A percentile compares a stretch with the other conserved stretches of the same genome.
These are phyloP conservation scores for Lyophyllum decastes DNA, from an alignment of 768 basidiomycete genomes.

Conservation along the genomic window DNA sequence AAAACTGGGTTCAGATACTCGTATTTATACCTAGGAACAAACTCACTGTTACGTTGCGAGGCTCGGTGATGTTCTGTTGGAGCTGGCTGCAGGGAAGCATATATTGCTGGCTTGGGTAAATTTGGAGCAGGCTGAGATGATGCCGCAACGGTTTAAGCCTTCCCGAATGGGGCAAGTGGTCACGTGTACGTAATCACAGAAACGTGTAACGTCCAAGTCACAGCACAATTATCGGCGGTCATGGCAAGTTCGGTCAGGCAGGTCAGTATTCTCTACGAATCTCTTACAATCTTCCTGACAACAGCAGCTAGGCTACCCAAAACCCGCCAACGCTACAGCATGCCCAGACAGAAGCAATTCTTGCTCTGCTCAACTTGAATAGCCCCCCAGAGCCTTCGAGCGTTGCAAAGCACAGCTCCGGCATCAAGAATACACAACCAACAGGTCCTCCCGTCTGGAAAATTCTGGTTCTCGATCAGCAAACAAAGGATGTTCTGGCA, in stretches of 20 bases:
- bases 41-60: conserved; percentile 1
- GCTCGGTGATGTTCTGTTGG: background rate
- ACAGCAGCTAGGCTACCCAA: conserved; percentile 22
- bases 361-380: conserved; percentile 87
- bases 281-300: conserved; percentile 8
- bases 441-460: conserved; percentile 91
- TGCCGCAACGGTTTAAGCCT: background rate
- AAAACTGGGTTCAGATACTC: background rate
- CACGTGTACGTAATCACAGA: conserved; percentile 13
- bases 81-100: background rate
- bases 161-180: conserved; percentile 1
- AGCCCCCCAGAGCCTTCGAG: conserved; percentile 46
- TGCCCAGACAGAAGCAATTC: conserved; percentile 82
- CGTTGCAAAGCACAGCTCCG: conserved; percentile 38
- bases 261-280: conserved; percentile 21
- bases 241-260: conserved; percentile 39
- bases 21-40: background rate
- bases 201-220: conserved; percentile 4
- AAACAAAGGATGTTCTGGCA: conserved; percentile 94
- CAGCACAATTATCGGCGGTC: conserved; percentile 6
- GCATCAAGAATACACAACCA: conserved; percentile 51
- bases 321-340: conserved; percentile 74
- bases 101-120: background rate
- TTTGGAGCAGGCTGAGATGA: background rate
- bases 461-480: conserved; percentile 90